Evolutionary conservation across 768 basidiomycete species (phyloP).

Genomic region (Chiua virens): DNA sequence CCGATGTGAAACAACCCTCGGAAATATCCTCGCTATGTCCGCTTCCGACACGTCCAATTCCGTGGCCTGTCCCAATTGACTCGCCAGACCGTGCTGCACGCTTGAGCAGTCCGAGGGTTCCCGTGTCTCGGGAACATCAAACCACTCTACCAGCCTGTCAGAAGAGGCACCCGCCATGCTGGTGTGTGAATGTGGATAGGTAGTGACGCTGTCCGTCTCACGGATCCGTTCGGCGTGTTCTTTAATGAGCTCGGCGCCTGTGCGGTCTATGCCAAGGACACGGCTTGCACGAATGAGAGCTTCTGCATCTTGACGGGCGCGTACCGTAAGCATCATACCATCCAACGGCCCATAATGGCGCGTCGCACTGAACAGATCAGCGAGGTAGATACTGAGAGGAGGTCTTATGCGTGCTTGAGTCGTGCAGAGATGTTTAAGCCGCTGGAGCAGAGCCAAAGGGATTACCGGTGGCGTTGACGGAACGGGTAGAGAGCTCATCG

Average conservation of each 20-base stretch:
- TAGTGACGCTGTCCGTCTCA: constrained; percentile 22
- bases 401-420: constrained; percentile 48
- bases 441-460: constrained; percentile 28
- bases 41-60: constrained; percentile 67
- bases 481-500: constrained; percentile 14
- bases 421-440: constrained; percentile 27
- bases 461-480: constrained; percentile 34
- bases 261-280: constrained; percentile 60
- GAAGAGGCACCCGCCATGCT: constrained; percentile 22
- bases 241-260: constrained; percentile 57
- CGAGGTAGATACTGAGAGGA: constrained; percentile 59
- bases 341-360: constrained; percentile 72
- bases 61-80: constrained; percentile 22
- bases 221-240: constrained; percentile 21
- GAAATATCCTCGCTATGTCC: constrained; percentile 72
- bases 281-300: constrained; percentile 67
- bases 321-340: constrained; percentile 61
- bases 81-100: constrained; percentile 2
- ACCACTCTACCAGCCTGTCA: constrained; percentile 19
- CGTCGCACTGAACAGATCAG: constrained; percentile 72
- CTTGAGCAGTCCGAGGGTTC: constrained; percentile 3
- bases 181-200: constrained; percentile 15
- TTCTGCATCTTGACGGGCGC: constrained; percentile 61
- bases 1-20: constrained; percentile 73
- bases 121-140: constrained; percentile 12